Evolutionary conservation across 2,329 filamentous ascomycete genomes (phyloP).

Genomic region (Paramyrothecium sp.): DNA sequence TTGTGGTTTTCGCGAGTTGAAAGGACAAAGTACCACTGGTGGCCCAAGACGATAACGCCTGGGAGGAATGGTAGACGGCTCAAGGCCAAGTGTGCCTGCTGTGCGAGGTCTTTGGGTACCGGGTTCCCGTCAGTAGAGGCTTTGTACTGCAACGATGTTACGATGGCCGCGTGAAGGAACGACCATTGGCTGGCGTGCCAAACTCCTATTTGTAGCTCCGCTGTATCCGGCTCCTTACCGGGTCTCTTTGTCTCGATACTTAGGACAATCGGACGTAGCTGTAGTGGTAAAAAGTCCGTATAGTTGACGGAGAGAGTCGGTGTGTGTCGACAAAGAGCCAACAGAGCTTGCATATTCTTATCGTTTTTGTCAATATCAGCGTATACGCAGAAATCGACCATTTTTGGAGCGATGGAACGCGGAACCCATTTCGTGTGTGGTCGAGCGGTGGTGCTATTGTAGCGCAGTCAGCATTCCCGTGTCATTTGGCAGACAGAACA

Average conservation of each 20-base stretch:
- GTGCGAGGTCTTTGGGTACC: too few relatives aligned
- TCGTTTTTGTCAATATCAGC: conserved; percentile 1
- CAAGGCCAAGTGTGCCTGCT: neutral
- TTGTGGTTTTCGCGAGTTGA: conserved; percentile 7
- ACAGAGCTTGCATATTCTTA: neutral
- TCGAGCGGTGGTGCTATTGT: neutral
- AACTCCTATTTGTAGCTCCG: conserved; percentile 11
- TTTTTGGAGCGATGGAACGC: neutral
- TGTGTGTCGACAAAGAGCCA: conserved; percentile 8
- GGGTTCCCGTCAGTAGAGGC: too few relatives aligned
- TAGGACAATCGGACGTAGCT: conserved; percentile 8
- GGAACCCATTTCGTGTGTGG: conserved; percentile 1
- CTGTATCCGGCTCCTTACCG: conserved; percentile 8
- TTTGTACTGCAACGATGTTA: neutral
- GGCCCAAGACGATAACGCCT: conserved; percentile 14
- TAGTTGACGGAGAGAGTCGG: conserved; percentile 11
- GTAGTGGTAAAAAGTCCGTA: conserved; percentile 10
- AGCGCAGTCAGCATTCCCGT: neutral
- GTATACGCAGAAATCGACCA: conserved; percentile 6
- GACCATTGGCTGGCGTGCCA: conserved; percentile 14
- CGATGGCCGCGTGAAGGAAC: conserved; percentile 6
- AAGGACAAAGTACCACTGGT: conserved; percentile 16
- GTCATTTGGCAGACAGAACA: neutral
- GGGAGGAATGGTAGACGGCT: conserved; percentile 12
- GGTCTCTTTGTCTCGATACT: conserved; percentile 15